Base-by-base conservation (phyloP, 768 basidiomycete species). In the Macrolepiota dolichaula region DNA sequence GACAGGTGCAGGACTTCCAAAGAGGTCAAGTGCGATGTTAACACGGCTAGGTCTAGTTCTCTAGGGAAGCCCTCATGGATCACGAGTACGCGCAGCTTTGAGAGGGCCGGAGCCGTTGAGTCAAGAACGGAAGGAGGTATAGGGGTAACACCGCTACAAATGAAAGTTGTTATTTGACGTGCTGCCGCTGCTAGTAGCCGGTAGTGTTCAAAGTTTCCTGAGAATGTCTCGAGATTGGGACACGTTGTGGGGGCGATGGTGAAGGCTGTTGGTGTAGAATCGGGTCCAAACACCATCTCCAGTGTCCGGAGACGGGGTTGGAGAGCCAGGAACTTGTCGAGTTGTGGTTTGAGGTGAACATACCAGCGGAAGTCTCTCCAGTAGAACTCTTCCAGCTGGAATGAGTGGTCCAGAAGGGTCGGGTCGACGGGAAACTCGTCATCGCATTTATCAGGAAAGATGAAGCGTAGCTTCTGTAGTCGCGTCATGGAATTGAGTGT, bases 311-410 rank as follows among this genome's bases (percentile, higher is more conserved):
- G 46, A 17, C 32, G 55, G 27, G 42, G 6, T 22, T 57, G 55
- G 3, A 17, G 29, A 35, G 55, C 55, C 17, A 57, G 29, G 42
- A 57, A 35, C 10, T 57, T 35, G 24, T 46, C 44, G 12, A 57
- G 44, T 11, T 35, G 42, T 5, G 55, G 27, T 35, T 46, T 17
- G 22, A 46, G 7, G n/a, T 15, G 25, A 27, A 57, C 32, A 57
- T 57, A 57, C 55, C 55, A 57, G n/a, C 55, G 55, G 55, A 57
- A 57, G 22, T 57, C 55, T 27, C 55, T 57, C 55, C 55, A 57
- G 12, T 44, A 57, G 6, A 57, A 46, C 24, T 36, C 55, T 15
- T 46, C 32, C 32, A 57, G n/a, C 32, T 57, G 42, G 35, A 57
- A 57, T n/a, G 27, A 11, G 13, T 57, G 55, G 5, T 29, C 42